Base-by-base conservation (phyloP, 1,284 basidiomycete species). In the Coniophora puteana region DNA sequence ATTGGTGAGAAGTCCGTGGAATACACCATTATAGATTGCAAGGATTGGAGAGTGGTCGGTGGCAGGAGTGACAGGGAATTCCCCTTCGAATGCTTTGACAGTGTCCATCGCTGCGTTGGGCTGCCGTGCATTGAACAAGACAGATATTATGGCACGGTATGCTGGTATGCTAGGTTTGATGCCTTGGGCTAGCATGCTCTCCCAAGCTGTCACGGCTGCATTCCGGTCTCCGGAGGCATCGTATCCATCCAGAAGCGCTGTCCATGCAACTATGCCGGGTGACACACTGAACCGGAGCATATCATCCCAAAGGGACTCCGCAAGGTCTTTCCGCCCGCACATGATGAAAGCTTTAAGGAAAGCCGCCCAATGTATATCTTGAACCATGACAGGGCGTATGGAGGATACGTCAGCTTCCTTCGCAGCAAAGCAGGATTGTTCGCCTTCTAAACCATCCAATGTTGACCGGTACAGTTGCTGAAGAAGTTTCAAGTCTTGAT, bases 281-380 rank as follows among this genome's bases (percentile, higher is more conserved):
- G 47, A 61, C 16, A 82, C 56, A 2, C 70, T 72, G n/a, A 72
- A 57, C 18, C 57, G 53, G 11, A 63, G 40, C 63, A 87, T 72
- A 48, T 84, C 80, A 27, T 76, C 67, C 86, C 85, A 88, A 5
- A 88, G 52, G 23, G 60, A 60, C 33, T 70, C 71, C 1, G 78
- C 84, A 14, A 80, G 55, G 41, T 84, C 78, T 30, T 67, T 64
- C 33, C 70, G 63, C 22, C 71, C 63, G 46, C 70, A 70, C 40
- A 63, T 66, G 33, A 86, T 58, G 47, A 86, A 85, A 13, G 72
- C 76, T 3, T 67, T 68, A 35, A 89, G 59, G 49, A 89, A 79
- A 2, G 74, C 67, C 0, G 69, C 67, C 85, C 85, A 89, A 14
- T 67, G 61, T 8, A 68, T 58, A 43, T 78, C 71, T 4, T 74